Evolutionary conservation across 768 basidiomycete genomes (phyloP), one percentile per base, ranked within the genome.

Genomic region (Strobilomyces confusus): DNA sequence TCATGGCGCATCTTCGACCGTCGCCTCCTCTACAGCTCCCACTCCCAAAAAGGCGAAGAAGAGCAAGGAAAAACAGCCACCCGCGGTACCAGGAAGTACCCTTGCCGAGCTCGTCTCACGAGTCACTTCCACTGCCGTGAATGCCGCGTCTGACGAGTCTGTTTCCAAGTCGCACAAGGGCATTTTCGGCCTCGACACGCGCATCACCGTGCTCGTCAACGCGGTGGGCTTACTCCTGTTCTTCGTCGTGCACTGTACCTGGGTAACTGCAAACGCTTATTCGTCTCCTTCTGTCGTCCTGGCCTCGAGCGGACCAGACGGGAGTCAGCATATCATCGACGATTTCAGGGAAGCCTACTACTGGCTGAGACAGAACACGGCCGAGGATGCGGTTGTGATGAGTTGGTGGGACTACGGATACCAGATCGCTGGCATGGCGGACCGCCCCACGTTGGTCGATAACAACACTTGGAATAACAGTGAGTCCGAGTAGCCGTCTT

Each of bases 401-500:
- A 92, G 89, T 56, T 99, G 97, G 97, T 98, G 97, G 97, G 97
- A 98, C 74, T 99, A 98, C 61, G 97, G 95, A 26, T 98, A 99
- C 69, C 95, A 98, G 72, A 98, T 98, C 65, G 97, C 97, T 37
- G 97, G 97, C 37, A 97, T 98, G 91, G 95, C 97, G 22, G 94
- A 98, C 73, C 77, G 95, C 42, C 86, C 93, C 14, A 98, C 95
- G 1, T 73, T 98, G 60, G 95, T 98, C 19, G 95, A 99, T 72
- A 98, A 99, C 74, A 98, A 98, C 68, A 99, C 97, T 1, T 98
- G 97, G 97, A 98, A 99, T 72, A 98, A 98, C 74, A 99, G 94
- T 90, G 64, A 65, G 90, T 79, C 13, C 3, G 25, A 37, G 2
- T 32, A n/a, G 9, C 46, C 49, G 26, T 40, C 8, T 51, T 44